Base-by-base conservation (phyloP, 441 rosid species). In the Geranium incanum region DNA sequence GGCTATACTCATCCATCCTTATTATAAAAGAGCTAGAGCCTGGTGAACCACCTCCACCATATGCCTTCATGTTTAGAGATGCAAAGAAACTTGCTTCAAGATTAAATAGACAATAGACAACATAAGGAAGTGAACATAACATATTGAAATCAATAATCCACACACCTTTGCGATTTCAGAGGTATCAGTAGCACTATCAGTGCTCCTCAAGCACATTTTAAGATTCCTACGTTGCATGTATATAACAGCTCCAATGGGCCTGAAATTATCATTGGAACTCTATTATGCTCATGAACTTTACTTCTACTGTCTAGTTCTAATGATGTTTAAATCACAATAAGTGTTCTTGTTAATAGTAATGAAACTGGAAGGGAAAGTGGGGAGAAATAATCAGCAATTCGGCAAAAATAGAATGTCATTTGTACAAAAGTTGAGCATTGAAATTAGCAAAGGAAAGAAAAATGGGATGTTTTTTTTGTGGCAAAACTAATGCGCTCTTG, bases 161-260 rank as follows among this genome's bases (percentile, higher is more conserved):
- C 82, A 57, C 66, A 91, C 94, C 94, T 91, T 87, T 71, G 96
- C 94, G 80, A 86, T 84, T 82, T 90, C 93, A 38, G 86, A 86
- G 68, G 96, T 85, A 78, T 88, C 87, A 28, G 86, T 78, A 57
- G 78, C 63, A 66, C 68, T 72, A 67, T 88, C 97, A 0, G 80
- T 82, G 76, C 91, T 88, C 84, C 93, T 87, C 82, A 89, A 78
- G 73, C 91, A 82, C 92, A 89, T 88, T 83, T 87, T 88, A 41
- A 91, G 91, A 77, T 85, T 85, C 5, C 78, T 87, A 62, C 90
- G 73, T 77, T 83, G 92, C 88, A 80, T 77, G 84, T 84, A 84
- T 60, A 86, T 71, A 28, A 87, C 90, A 75, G 89, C 96, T 84
- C 92, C 92, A 67, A 86, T 87, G 37, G 93, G 95, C 88, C 97